A percentile compares a stretch with the other conserved stretches of the same genome.
These are phyloP conservation scores for Chalaropsis thielavioides DNA, from an alignment of 2,329 filamentous ascomycete genomes.

Conservation along the genomic window DNA sequence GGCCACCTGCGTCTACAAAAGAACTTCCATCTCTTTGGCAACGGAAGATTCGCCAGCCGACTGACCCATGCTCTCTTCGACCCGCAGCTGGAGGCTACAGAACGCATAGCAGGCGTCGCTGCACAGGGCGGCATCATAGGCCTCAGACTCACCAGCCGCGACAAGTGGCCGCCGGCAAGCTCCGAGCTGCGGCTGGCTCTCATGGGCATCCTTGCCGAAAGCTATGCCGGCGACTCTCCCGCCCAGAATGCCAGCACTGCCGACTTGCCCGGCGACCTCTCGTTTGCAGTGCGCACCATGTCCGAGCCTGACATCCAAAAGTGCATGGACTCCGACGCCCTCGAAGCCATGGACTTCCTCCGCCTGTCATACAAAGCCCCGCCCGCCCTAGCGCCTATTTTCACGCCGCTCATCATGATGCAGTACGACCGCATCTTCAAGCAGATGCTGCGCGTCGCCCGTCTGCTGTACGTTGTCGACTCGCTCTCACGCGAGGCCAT, in stretches of 20 bases:
- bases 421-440: slow-evolving; percentile 83
- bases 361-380: slow-evolving; percentile 73
- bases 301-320: slow-evolving; percentile 62
- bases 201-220: slow-evolving; percentile 71
- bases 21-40: slow-evolving; percentile 70
- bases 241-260: slow-evolving; percentile 22
- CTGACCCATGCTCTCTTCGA: slow-evolving; percentile 76
- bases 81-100: slow-evolving; percentile 63
- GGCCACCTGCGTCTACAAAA: slow-evolving; percentile 61
- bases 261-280: slow-evolving; percentile 52
- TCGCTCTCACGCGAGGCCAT: slow-evolving; percentile 47
- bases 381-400: slow-evolving; percentile 52
- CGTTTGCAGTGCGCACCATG: slow-evolving; percentile 75
- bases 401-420: slow-evolving; percentile 53
- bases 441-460: slow-evolving; percentile 57
- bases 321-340: slow-evolving; percentile 66
- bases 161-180: slow-evolving; percentile 84
- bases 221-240: slow-evolving; percentile 34
- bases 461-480: slow-evolving; percentile 64
- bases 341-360: slow-evolving; percentile 88
- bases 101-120: slow-evolving; percentile 46
- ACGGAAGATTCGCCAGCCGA: slow-evolving; percentile 67
- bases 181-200: slow-evolving; percentile 83
- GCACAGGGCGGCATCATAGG: slow-evolving; percentile 62
- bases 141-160: slow-evolving; percentile 63